Conservation (phyloP, 2,329 filamentous ascomycete genomes). For the Cercospora beticola region DNA sequence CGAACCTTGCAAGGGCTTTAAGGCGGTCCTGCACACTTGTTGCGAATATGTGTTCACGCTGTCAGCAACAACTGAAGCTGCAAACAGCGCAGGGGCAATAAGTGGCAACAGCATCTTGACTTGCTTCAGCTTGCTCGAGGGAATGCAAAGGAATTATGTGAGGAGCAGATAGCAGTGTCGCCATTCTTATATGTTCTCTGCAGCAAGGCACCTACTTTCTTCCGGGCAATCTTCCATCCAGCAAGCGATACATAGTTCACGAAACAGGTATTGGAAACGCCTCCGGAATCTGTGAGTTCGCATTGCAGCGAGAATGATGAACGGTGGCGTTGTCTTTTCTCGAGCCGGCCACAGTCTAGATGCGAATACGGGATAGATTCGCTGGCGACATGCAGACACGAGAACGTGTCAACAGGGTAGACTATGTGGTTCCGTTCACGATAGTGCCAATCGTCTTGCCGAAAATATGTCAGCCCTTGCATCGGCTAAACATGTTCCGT, state of each 20-base stretch:
- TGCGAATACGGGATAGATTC: neutral
- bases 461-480: slow-evolving; percentile 1
- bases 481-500: neutral
- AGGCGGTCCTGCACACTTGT: neutral
- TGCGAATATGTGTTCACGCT: slow-evolving; percentile 5
- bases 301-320: neutral
- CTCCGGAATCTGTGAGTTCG: neutral
- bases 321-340: neutral
- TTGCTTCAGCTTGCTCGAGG: neutral
- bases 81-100: neutral
- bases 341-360: neutral
- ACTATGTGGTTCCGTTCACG: neutral
- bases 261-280: neutral
- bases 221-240: neutral
- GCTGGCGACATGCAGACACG: neutral
- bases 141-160: neutral
- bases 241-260: neutral
- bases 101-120: neutral
- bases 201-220: neutral
- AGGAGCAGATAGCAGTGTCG: neutral
- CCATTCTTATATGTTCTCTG: neutral
- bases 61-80: neutral
- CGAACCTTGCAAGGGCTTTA: neutral
- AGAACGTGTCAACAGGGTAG: slow-evolving; percentile 3
- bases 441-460: neutral